Evolutionary conservation across 2,329 filamentous ascomycete genomes (phyloP), one percentile per base, ranked within the genome.

Genomic region (Myrmaecium sp.): DNA sequence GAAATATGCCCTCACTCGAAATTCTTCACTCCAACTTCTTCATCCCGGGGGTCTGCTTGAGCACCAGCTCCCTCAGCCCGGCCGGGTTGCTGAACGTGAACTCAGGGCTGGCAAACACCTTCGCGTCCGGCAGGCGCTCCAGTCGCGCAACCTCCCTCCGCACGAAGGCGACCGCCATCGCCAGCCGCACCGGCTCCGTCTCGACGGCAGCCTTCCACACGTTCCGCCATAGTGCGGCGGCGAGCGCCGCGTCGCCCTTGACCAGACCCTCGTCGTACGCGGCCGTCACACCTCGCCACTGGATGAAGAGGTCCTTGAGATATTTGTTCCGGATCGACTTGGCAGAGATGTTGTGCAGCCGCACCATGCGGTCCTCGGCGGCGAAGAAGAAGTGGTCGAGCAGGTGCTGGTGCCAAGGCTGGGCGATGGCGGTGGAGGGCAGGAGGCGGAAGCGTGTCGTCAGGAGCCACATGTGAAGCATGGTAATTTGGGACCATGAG

Each of bases 341-440:
- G 21, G 64, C 58, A 5, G 55, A 51, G 36, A 74, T 58, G 46
- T 74, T 74, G 61, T 93, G 86, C 47, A 74, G 69, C 34, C 78
- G 61, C 34, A 79, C 77, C 69, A 92, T 86, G 44, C 73, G 69
- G 50, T 78, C 74, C 58, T 92, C 81, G 42, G 78, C 79, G 42
- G 79, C 74, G 58, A 80, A 81, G 62, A 86, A 95, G 63, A 91
- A 94, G 53, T 95, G 83, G 56, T 98, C 84, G 24, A 89, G 70
- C 35, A 98, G 65, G 56, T 93, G 80, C 44, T 83, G 78, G 51
- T 91, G 81, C 73, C 83, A 93, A 30, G 70, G 66, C 33, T 69
- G 65, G 38, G 78, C 73, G 38, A 68, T 62, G 13, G 74, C 66
- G n/a, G n/a, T n/a, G 28, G 63, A 58, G 13, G 80, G 74, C 40